Conservation (phyloP, 371 early-diverging fungal species). For the Mortierella sp. region DNA sequence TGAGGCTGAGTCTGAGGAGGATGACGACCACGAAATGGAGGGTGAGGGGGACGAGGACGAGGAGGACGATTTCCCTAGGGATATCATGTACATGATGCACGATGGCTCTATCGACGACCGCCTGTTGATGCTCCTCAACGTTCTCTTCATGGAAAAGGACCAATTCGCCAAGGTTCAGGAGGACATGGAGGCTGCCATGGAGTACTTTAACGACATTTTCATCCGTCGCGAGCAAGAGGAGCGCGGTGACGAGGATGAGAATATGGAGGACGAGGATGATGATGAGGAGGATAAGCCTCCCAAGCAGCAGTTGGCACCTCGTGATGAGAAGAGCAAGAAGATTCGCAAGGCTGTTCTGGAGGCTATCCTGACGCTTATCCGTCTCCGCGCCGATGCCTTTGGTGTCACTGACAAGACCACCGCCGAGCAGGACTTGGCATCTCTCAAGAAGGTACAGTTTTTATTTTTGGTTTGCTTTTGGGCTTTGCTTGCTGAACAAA, state of each 20-base stretch:
- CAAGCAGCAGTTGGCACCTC: slow-evolving; percentile 21
- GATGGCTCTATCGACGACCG: slow-evolving; percentile 73
- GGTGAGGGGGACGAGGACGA: slow-evolving; percentile 59
- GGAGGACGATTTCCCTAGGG: slow-evolving; percentile 56
- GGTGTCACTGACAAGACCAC: slow-evolving; percentile 50
- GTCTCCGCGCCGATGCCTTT: slow-evolving; percentile 60
- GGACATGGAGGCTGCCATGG: slow-evolving; percentile 64
- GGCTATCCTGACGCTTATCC: slow-evolving; percentile 58
- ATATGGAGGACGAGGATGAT: slow-evolving; percentile 51
- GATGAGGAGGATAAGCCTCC: slow-evolving; percentile 32
- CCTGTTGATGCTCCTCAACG: slow-evolving; percentile 71
- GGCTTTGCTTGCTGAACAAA: no score
- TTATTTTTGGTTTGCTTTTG: background rate
- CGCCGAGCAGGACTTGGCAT: slow-evolving; percentile 45
- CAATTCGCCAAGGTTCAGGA: slow-evolving; percentile 69
- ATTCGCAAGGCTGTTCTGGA: slow-evolving; percentile 57
- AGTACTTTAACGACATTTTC: slow-evolving; percentile 68
- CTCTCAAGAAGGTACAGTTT: slow-evolving; percentile 45
- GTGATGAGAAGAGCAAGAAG: slow-evolving; percentile 55
- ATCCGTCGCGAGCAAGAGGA: slow-evolving; percentile 55
- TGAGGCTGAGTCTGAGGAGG: slow-evolving; percentile 19
- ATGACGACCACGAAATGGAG: slow-evolving; percentile 41
- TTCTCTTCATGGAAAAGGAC: slow-evolving; percentile 69
- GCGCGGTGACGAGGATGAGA: slow-evolving; percentile 50
- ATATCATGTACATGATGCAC: slow-evolving; percentile 58